Percentiles rank a stretch among this genome's conserved stretches.
phyloP scores from a whole-genome alignment of 2,329 filamentous ascomycete species.

The Aspergillus transmontanensis region DNA sequence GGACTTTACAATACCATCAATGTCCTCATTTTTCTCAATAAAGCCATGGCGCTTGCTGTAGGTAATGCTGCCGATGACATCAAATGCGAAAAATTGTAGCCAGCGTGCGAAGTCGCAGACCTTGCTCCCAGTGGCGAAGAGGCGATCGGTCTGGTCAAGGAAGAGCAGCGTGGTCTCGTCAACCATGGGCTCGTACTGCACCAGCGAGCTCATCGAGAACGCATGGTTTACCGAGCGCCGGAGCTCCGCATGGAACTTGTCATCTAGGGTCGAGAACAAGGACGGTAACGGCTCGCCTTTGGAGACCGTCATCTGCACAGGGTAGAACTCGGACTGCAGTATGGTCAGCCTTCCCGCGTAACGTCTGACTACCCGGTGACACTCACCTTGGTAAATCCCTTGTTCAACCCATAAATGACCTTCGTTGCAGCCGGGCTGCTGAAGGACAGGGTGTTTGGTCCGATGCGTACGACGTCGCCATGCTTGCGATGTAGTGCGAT shows the following conservation, averaged over 20 bases:
- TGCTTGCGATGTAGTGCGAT: conserved; percentile 69
- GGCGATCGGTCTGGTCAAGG: conserved; percentile 12
- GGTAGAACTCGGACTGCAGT: conserved; percentile 71
- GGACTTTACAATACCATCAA: conserved; percentile 37
- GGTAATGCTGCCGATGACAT: conserved; percentile 79
- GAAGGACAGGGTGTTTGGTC: conserved; percentile 73
- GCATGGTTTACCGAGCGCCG: conserved; percentile 20
- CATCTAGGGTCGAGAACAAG: conserved; percentile 70
- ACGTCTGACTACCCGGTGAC: too few species aligned
- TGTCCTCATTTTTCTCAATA: conserved; percentile 72
- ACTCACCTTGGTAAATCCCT: conserved; percentile 73
- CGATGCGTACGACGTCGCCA: conserved; percentile 73
- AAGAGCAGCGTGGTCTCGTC: conserved; percentile 15
- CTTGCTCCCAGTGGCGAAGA: not conserved
- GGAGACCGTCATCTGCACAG: conserved; percentile 73
- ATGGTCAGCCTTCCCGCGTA: not conserved
- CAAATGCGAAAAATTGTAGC: conserved; percentile 81
- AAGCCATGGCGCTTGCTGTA: conserved; percentile 78
- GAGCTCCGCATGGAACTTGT: conserved; percentile 15
- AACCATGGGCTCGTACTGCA: conserved; percentile 20
- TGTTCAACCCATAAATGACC: conserved; percentile 80
- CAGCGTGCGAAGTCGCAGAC: conserved; percentile 47
- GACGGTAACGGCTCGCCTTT: conserved; percentile 70
- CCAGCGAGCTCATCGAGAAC: conserved; percentile 19
- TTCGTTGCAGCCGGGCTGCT: conserved; percentile 73